These are phyloP conservation scores for Backusella australiensis DNA, from an alignment of 192 early-diverging fungal genomes.

Conservation along the genomic window DNA sequence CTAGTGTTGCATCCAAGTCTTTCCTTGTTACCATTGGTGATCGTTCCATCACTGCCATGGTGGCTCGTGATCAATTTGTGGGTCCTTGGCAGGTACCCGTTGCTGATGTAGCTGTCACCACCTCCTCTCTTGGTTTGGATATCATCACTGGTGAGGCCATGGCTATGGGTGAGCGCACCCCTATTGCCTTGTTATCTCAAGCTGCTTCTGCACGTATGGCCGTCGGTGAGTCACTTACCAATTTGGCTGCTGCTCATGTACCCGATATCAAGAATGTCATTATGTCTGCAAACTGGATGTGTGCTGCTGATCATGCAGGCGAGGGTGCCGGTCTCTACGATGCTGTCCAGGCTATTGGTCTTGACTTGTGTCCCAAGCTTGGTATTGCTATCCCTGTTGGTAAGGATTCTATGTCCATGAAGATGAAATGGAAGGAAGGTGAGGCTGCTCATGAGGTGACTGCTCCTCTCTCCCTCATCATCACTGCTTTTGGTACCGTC, in stretches of 20 bases:
- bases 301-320: conserved; percentile 83
- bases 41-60: conserved; percentile 90
- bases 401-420: conserved; percentile 99
- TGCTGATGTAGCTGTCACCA: conserved; percentile 93
- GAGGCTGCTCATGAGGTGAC: conserved; percentile 61
- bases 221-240: conserved; percentile 91
- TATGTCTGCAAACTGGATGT: conserved; percentile 99
- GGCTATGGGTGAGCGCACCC: conserved; percentile 96
- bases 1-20: conserved; percentile 87
- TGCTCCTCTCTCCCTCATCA: conserved; percentile 87
- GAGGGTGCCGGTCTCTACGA: conserved; percentile 93
- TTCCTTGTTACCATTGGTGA: conserved; percentile 99
- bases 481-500: conserved; percentile 94
- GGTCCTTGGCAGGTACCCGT: conserved; percentile 99
- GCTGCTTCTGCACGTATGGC: conserved; percentile 97
- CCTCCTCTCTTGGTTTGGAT: conserved; percentile 70
- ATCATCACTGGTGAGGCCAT: conserved; percentile 89
- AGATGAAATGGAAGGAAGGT: conserved; percentile 78
- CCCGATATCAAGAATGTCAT: conserved; percentile 68
- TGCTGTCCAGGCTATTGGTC: conserved; percentile 89
- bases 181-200: conserved; percentile 78
- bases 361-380: conserved; percentile 90
- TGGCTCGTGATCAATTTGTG: conserved; percentile 96
- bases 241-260: conserved; percentile 88
- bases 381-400: conserved; percentile 97